Conservation (phyloP, 2,329 filamentous ascomycete genomes). For the Akanthomyces lecanii region DNA sequence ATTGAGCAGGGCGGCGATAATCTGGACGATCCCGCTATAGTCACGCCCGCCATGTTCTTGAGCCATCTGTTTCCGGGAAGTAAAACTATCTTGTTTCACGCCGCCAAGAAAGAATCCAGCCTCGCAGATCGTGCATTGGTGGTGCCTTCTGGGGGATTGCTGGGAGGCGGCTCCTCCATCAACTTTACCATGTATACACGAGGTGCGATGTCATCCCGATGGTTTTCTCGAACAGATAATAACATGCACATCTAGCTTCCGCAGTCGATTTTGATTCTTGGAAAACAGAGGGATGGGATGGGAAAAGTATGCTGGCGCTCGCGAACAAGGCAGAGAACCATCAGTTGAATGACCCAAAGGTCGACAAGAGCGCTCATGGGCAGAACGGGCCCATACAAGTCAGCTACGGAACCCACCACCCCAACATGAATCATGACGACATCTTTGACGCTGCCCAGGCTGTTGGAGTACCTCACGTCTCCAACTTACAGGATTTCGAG, state of each 20-base stretch:
- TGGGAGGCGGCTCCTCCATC: conserved; percentile 32
- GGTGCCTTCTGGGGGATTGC: conserved; percentile 25
- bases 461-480: conserved; percentile 43
- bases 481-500: conserved; percentile 47
- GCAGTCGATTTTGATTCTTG: conserved; percentile 45
- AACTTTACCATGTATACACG: conserved; percentile 32
- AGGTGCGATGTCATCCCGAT: background rate
- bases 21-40: conserved; percentile 24
- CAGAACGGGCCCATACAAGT: conserved; percentile 46
- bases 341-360: conserved; percentile 34
- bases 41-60: conserved; percentile 23
- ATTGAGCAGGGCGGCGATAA: conserved; percentile 28
- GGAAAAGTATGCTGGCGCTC: conserved; percentile 46
- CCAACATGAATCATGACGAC: conserved; percentile 36
- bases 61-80: conserved; percentile 22
- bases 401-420: conserved; percentile 42
- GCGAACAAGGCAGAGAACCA: conserved; percentile 51
- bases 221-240: background rate
- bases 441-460: conserved; percentile 46
- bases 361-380: conserved; percentile 36
- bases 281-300: conserved; percentile 47
- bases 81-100: conserved; percentile 24
- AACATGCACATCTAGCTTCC: background rate
- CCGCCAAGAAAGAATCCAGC: conserved; percentile 22
- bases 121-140: conserved; percentile 24